Conservation (phyloP, 176 grass and related monocot genomes). For the Poa annua region DNA sequence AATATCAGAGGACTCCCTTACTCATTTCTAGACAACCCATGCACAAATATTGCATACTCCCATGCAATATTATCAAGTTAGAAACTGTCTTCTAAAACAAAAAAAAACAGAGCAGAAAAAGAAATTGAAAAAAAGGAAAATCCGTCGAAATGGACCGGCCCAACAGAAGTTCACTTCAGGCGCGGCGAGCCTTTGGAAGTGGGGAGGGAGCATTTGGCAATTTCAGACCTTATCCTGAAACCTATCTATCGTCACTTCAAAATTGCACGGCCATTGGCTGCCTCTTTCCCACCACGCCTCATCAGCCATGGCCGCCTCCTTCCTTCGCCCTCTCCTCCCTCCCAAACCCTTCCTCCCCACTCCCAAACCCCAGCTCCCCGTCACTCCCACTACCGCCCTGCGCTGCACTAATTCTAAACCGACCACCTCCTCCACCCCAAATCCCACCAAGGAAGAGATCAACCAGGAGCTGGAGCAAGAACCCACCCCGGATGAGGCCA, state of each 20-base stretch:
- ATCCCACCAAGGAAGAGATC: constrained; percentile 32
- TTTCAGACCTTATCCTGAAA: constrained; percentile 34
- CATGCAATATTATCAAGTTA: too few relatives aligned
- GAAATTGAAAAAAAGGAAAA: too few relatives aligned
- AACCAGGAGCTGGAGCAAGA: constrained; percentile 34
- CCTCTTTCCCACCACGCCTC: background rate
- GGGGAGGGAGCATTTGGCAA: background rate
- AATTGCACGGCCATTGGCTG: constrained; percentile 37
- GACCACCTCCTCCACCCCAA: constrained; percentile 3
- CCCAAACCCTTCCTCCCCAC: constrained; percentile 47
- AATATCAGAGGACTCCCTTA: too few relatives aligned
- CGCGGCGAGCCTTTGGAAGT: too few relatives aligned
- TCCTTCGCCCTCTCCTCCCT: constrained; percentile 46
- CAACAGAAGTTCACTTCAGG: too few relatives aligned
- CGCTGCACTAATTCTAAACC: constrained; percentile 44
- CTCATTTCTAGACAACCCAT: too few relatives aligned
- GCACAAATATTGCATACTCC: too few relatives aligned
- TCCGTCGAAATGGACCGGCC: too few relatives aligned
- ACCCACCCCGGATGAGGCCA: constrained; percentile 40
- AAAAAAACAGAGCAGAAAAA: too few relatives aligned
- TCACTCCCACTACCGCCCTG: background rate
- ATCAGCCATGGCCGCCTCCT: constrained; percentile 58
- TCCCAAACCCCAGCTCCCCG: constrained; percentile 19
- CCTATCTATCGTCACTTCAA: constrained; percentile 1
- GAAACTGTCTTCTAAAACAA: too few relatives aligned